Conservation (phyloP, 164 flowering plant genomes). For the Vitis rupestris region DNA sequence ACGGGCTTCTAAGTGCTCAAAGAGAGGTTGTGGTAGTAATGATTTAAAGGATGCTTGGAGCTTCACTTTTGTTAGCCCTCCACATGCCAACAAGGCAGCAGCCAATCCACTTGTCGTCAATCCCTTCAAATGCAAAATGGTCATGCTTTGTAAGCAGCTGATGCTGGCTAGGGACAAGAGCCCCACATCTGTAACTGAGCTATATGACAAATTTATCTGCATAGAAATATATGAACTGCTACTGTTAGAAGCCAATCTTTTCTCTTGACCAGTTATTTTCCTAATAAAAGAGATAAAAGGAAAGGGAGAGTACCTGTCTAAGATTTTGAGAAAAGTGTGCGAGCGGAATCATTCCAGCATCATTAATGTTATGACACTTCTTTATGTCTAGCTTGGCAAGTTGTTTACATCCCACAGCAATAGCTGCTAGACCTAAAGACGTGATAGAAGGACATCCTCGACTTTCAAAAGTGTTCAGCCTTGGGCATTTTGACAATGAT, state of each 20-base stretch:
- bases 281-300: not conserved
- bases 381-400: slow-evolving; percentile 73
- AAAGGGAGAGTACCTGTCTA: slow-evolving; percentile 51
- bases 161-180: slow-evolving; percentile 78
- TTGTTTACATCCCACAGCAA: slow-evolving; percentile 69
- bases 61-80: slow-evolving; percentile 78
- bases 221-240: slow-evolving; percentile 1
- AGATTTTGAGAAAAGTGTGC: slow-evolving; percentile 73
- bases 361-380: slow-evolving; percentile 67
- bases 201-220: slow-evolving; percentile 86
- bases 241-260: not conserved
- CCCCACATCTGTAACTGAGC: slow-evolving; percentile 76
- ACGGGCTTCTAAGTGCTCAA: slow-evolving; percentile 72
- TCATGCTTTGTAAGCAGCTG: slow-evolving; percentile 71
- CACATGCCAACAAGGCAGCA: slow-evolving; percentile 67
- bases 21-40: slow-evolving; percentile 47
- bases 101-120: slow-evolving; percentile 67
- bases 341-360: slow-evolving; percentile 75
- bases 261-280: not conserved
- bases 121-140: slow-evolving; percentile 62
- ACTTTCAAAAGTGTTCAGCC: slow-evolving; percentile 59
- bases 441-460: slow-evolving; percentile 75
- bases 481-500: slow-evolving; percentile 61
- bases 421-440: slow-evolving; percentile 62
- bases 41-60: slow-evolving; percentile 58